These are phyloP conservation scores for Pezicula carpinea DNA, from an alignment of 2,329 filamentous ascomycete genomes.

Conservation along the genomic window DNA sequence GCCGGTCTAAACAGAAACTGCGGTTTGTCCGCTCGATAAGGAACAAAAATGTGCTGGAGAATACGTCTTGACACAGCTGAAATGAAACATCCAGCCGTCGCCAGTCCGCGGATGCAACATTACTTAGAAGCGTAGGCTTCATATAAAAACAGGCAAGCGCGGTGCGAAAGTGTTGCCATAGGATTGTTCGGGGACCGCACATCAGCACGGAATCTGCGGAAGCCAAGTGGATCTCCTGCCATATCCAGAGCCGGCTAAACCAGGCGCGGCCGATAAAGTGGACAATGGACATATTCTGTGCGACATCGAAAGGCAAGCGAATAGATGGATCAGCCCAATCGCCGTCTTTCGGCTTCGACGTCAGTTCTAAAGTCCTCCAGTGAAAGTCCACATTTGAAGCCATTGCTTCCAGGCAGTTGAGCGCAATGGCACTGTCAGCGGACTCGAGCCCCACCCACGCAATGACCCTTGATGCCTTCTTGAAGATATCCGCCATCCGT, in stretches of 20 bases:
- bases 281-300: background rate
- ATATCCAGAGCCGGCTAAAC: conserved; percentile 13
- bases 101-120: background rate
- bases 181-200: conserved; percentile 2
- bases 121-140: too few species aligned
- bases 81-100: background rate
- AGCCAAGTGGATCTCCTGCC: conserved; percentile 10
- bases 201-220: conserved; percentile 1
- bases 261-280: conserved; percentile 4
- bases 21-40: background rate
- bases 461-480: conserved; percentile 9
- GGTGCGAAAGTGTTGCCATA: conserved; percentile 2
- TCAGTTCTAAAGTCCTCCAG: background rate
- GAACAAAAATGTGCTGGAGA: background rate
- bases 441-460: conserved; percentile 9
- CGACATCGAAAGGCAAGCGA: background rate
- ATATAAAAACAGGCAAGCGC: too few species aligned
- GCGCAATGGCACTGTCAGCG: conserved; percentile 1
- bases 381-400: background rate
- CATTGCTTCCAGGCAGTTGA: background rate
- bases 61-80: background rate
- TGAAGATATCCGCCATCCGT: conserved; percentile 19
- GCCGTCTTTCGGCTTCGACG: background rate
- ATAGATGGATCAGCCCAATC: background rate
- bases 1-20: conserved; percentile 7